phyloP scores from a whole-genome alignment of 441 rosid species.

The Croton laevigatus region DNA sequence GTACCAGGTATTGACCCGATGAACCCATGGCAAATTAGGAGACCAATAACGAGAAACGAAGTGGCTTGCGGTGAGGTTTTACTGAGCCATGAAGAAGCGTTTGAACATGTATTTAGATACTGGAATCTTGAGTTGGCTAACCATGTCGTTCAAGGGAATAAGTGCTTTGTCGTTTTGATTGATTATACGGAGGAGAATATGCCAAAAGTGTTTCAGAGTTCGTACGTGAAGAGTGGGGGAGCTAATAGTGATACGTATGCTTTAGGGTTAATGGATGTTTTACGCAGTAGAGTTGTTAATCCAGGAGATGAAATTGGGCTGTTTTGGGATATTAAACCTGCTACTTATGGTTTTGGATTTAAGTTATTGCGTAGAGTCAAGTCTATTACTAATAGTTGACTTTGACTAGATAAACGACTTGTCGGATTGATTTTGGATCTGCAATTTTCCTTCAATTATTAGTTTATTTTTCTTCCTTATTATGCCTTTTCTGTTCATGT shows the following conservation, averaged over 20 bases:
- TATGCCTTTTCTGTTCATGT: too few species aligned
- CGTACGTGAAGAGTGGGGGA: slow-evolving; percentile 26
- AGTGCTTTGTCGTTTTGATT: slow-evolving; percentile 13
- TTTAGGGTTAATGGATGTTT: slow-evolving; percentile 30
- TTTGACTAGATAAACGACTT: neutral
- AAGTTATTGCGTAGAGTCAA: slow-evolving; percentile 26
- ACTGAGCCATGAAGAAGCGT: slow-evolving; percentile 21
- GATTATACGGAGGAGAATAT: slow-evolving; percentile 34
- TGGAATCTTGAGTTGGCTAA: slow-evolving; percentile 31
- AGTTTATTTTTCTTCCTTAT: too few species aligned
- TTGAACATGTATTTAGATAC: slow-evolving; percentile 29
- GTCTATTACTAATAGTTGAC: neutral
- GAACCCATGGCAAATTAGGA: slow-evolving; percentile 29
- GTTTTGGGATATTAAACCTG: slow-evolving; percentile 29
- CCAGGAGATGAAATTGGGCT: slow-evolving; percentile 33
- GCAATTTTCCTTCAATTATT: too few species aligned
- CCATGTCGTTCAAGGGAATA: slow-evolving; percentile 19
- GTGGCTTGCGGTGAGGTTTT: slow-evolving; percentile 26
- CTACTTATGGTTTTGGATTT: slow-evolving; percentile 25
- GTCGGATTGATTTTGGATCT: too few species aligned
- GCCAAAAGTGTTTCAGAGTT: slow-evolving; percentile 26
- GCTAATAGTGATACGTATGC: slow-evolving; percentile 9
- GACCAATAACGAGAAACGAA: slow-evolving; percentile 18
- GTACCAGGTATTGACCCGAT: slow-evolving; percentile 12
- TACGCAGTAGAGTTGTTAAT: slow-evolving; percentile 14